A percentile compares a stretch with the other conserved stretches of the same genome.
These are phyloP conservation scores for Cymbomonas tetramitiformis DNA, from an alignment of 139 green algal genomes.

Conservation along the genomic window DNA sequence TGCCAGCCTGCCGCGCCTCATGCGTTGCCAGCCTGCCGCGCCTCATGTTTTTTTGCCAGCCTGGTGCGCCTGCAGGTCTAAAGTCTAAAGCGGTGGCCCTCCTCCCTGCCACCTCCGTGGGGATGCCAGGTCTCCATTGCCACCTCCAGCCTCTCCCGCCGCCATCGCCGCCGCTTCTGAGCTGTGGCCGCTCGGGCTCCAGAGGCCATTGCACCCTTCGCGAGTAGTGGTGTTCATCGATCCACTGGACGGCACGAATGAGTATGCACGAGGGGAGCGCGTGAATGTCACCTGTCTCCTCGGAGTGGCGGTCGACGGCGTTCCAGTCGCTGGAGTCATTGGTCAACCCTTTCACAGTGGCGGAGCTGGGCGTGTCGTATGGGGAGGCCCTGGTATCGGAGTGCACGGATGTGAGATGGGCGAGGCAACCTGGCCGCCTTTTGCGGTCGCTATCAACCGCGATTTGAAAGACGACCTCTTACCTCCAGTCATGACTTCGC, in stretches of 20 bases:
- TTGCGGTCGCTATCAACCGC: background rate
- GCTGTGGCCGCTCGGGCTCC: background rate
- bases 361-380: conserved; percentile 1
- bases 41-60: too few species aligned
- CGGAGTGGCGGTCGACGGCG: conserved; percentile 15
- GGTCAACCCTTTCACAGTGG: conserved; percentile 11
- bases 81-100: background rate
- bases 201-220: background rate
- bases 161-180: background rate
- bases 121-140: background rate
- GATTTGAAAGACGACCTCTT: too few species aligned
- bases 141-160: background rate
- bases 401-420: background rate
- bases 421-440: background rate
- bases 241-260: conserved; percentile 20
- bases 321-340: conserved; percentile 17
- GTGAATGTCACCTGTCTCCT: background rate
- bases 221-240: conserved; percentile 14
- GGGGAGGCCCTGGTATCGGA: conserved; percentile 10
- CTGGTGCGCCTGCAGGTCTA: too few species aligned
- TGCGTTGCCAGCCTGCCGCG: too few species aligned
- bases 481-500: too few species aligned
- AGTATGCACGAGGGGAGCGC: conserved; percentile 13
- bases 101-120: background rate
- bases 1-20: too few species aligned